Percentiles rank a stretch among this genome's conserved stretches.
These are phyloP conservation scores for Boletus patriciae DNA, from an alignment of 768 basidiomycete species.

Conservation along the genomic window DNA sequence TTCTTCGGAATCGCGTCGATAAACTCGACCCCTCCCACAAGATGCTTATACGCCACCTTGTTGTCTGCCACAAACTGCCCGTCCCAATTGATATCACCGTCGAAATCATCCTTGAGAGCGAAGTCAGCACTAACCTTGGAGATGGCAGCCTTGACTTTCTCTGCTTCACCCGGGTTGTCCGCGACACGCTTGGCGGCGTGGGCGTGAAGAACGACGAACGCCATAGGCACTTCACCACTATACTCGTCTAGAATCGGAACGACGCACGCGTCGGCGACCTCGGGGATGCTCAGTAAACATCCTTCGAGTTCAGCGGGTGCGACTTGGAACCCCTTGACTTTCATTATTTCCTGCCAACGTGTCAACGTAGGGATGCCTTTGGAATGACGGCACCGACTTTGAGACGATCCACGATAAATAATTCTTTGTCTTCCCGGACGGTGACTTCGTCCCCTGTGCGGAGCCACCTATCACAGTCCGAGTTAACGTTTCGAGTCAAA, in stretches of 20 bases:
- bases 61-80: slow-evolving; percentile 52
- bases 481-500: background rate
- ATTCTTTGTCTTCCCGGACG: slow-evolving; percentile 52
- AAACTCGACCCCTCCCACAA: slow-evolving; percentile 60
- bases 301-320: slow-evolving; percentile 74
- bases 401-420: slow-evolving; percentile 62
- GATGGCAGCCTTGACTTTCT: slow-evolving; percentile 46
- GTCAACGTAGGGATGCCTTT: slow-evolving; percentile 3
- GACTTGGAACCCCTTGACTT: slow-evolving; percentile 72
- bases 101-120: slow-evolving; percentile 1
- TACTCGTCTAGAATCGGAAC: slow-evolving; percentile 68
- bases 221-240: slow-evolving; percentile 70
- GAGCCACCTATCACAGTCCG: slow-evolving; percentile 51
- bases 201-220: slow-evolving; percentile 56
- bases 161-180: slow-evolving; percentile 28
- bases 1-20: slow-evolving; percentile 57
- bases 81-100: background rate
- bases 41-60: slow-evolving; percentile 57
- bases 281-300: slow-evolving; percentile 58
- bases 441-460: slow-evolving; percentile 66
- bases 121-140: slow-evolving; percentile 39
- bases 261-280: slow-evolving; percentile 62
- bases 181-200: slow-evolving; percentile 40
- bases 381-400: slow-evolving; percentile 41
- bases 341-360: slow-evolving; percentile 55